These are phyloP conservation scores for Pseudonitzschia delicatissima DNA, from an alignment of 108 stramenopile genomes.

Conservation along the genomic window DNA sequence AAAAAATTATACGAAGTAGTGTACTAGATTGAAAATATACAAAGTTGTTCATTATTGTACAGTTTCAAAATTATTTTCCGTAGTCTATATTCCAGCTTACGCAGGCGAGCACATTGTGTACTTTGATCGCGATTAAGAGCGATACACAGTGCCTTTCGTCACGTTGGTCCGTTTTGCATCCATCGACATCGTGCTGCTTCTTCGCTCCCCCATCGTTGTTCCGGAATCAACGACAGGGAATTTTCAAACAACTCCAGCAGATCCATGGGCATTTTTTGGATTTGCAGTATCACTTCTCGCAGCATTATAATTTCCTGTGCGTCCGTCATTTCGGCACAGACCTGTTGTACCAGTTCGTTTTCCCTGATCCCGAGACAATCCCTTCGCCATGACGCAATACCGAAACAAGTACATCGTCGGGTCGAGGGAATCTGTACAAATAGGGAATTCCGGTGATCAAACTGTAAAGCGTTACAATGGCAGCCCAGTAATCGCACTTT, in stretches of 20 bases:
- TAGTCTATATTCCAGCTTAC: too few species aligned
- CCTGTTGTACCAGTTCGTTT: slow-evolving; percentile 4
- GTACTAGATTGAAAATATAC: too few species aligned
- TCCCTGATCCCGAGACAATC: slow-evolving; percentile 6
- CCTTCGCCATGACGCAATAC: slow-evolving; percentile 15
- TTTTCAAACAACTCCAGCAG: slow-evolving; percentile 16
- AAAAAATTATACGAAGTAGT: too few species aligned
- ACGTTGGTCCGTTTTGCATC: slow-evolving; percentile 7
- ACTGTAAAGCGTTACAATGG: slow-evolving; percentile 5
- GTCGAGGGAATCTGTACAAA: slow-evolving; percentile 6
- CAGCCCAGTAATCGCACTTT: slow-evolving; percentile 47
- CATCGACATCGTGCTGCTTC: slow-evolving; percentile 13
- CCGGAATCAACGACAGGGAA: slow-evolving; percentile 4
- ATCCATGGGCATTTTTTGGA: neutral
- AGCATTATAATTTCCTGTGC: neutral
- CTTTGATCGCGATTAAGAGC: too few species aligned
- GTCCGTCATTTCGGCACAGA: neutral
- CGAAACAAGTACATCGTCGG: slow-evolving; percentile 10
- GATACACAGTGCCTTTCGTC: too few species aligned
- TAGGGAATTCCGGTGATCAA: slow-evolving; percentile 4
- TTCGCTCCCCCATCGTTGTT: slow-evolving; percentile 9
- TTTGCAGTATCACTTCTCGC: neutral
- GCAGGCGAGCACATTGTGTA: too few species aligned
- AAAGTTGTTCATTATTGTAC: too few species aligned
- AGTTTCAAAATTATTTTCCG: too few species aligned